Base-by-base conservation (phyloP, 202 grass and related monocot genomes). In the Sporobolus alterniflorus region DNA sequence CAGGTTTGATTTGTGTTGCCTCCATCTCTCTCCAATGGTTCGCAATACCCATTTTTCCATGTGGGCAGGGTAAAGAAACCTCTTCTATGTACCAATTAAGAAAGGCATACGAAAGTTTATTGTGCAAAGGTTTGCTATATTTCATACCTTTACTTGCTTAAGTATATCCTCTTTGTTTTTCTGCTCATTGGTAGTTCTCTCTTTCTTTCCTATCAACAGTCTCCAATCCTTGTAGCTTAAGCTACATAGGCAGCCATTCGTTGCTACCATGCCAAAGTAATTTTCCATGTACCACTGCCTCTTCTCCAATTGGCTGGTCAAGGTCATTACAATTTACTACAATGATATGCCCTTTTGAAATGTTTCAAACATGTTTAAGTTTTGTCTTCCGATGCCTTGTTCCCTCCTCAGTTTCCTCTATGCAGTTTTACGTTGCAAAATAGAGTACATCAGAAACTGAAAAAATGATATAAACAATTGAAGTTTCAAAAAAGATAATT, bases 21-120 rank as follows among this genome's bases (percentile, higher is more conserved):
- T 82, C 80, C 56, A 82, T 41, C n/a, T 40, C 5, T 82, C 69
- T 73, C 69, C 69, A 51, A 82, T 50, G 2, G 56, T 81, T 59
- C 2, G 33, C 2, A 81, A 18, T 59, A 81, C 11, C 25, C 12
- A 70, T 11, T 81, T 80, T 70, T 70, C 65, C 66, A 81, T 46
- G 1, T 26, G 39, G 33, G 12, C 4, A 61, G 78, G 50, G 51
- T 81, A 70, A 31, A 70, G 25, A 7, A 81, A 81, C 43, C 78
- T 81, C 65, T 42, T 80, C 22, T 80, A 7, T 8, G 42, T 40
- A 42, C 10, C 22, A 56, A 24, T 21, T 50, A 50, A 50, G 21
- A 24, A 9, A 56, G 34, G 64, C 16, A 50, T 3, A 14, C 20
- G 12, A 50, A 50, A 50, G 24, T 56, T 24, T 2, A 56, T 56